Percentiles rank a stretch among this genome's conserved stretches.
Conservation (phyloP, 2,329 filamentous ascomycete species). For the Colletotrichum somersetense region DNA sequence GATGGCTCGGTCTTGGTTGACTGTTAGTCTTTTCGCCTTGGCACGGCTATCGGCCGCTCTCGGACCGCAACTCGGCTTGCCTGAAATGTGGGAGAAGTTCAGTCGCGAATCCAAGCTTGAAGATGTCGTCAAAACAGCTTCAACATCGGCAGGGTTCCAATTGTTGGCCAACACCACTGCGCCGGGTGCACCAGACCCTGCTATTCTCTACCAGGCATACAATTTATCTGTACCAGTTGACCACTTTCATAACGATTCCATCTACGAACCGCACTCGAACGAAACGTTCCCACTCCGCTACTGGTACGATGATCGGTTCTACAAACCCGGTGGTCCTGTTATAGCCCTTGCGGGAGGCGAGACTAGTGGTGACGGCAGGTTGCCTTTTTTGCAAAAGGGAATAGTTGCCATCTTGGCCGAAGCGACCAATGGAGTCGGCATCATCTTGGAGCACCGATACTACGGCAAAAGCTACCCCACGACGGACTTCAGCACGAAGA, state of each 20-base stretch:
- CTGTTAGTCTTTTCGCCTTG: slow-evolving; percentile 17
- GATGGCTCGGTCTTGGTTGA: slow-evolving; percentile 11
- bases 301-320: slow-evolving; percentile 84
- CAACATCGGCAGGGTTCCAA: not conserved
- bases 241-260: slow-evolving; percentile 84
- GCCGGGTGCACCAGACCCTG: slow-evolving; percentile 22
- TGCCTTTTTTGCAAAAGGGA: slow-evolving; percentile 82
- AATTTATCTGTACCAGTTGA: slow-evolving; percentile 71
- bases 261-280: slow-evolving; percentile 81
- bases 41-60: slow-evolving; percentile 20
- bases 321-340: slow-evolving; percentile 82
- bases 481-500: slow-evolving; percentile 73
- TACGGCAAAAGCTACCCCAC: slow-evolving; percentile 83
- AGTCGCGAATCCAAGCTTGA: not conserved
- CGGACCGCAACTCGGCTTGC: slow-evolving; percentile 29
- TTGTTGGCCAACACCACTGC: not conserved
- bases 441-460: slow-evolving; percentile 89
- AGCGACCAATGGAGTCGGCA: slow-evolving; percentile 79
- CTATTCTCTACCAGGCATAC: slow-evolving; percentile 52
- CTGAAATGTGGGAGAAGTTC: slow-evolving; percentile 26
- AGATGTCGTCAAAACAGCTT: not conserved
- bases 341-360: slow-evolving; percentile 83
- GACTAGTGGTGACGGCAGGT: slow-evolving; percentile 69
- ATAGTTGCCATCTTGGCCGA: slow-evolving; percentile 78
- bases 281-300: slow-evolving; percentile 79